Base-by-base conservation (phyloP, 2,329 filamentous ascomycete genomes). In the Pseudogymnoascus sp. region DNA sequence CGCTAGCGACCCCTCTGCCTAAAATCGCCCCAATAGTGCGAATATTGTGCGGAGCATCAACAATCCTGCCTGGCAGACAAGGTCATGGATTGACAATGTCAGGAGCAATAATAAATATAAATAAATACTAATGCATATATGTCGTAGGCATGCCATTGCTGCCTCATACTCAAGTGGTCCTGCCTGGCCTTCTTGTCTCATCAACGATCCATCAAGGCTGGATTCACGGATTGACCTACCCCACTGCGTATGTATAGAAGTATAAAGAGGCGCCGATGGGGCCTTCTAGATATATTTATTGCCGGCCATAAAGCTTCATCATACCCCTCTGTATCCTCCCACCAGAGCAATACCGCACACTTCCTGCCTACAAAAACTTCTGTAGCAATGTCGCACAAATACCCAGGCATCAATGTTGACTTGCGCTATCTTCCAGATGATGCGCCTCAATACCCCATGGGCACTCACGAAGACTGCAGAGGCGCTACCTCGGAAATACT, bases 321-420 rank as follows among this genome's bases (percentile, higher is more conserved):
- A 37, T 35, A 6, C 30, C 37, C 37, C 54, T 58, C 54, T 22
- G 18, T 22, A 58, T 25, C 32, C 16, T n/a, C 57, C 12, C 16
- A 18, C 6, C 32, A 58, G n/a, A 58, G 30, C n/a, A 20, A 35
- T 9, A 58, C 18, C 38, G 5, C 57, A 37, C 57, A 14, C 18
- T 38, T 16, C 57, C 16, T n/a, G 18, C 16, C 30, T 35, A 22
- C 9, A 25, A 18, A 2, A 25, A 25, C 22, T 37, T 38, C 32
- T 6, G 38, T 12, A 58, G 47, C 16, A 18, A 58, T 58, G 57
- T 22, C 57, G 57, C 18, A 25, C 57, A 9, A 58, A 58, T 58
- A 58, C 32, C 57, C 57, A 11, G 57, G 57, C 57, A 18, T 58
- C 57, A 58, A 58, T 58, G 4, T 38, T n/a, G 57, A 37, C 57